Conservation (phyloP, 495 filamentous ascomycete genomes). For the Penicillium parvum region DNA sequence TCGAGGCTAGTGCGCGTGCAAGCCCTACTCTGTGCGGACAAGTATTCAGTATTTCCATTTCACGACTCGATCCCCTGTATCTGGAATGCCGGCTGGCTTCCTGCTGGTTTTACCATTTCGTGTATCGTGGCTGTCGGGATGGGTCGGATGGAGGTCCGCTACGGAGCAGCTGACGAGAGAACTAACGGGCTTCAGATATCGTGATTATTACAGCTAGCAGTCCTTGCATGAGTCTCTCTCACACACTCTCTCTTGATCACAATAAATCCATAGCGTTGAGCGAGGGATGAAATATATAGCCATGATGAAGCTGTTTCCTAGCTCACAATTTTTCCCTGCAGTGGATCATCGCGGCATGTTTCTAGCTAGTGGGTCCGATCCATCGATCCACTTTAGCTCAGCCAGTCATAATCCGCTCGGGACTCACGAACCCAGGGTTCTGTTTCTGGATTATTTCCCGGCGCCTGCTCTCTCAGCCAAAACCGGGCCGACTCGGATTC, state of each 20-base stretch:
- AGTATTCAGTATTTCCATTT: conserved; percentile 15
- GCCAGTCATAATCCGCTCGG: conserved; percentile 20
- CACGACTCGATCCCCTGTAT: conserved; percentile 13
- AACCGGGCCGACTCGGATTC: conserved; percentile 34
- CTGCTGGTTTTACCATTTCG: conserved; percentile 12
- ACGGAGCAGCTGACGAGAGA: too few relatives aligned
- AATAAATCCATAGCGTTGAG: too few relatives aligned
- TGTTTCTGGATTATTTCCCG: conserved; percentile 24
- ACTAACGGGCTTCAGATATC: too few relatives aligned
- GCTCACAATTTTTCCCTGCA: conserved; percentile 19
- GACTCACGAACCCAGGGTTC: conserved; percentile 5
- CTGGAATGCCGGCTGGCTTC: conserved; percentile 24
- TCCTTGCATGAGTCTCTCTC: conserved; percentile 4
- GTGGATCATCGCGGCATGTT: conserved; percentile 26
- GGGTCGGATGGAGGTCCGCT: too few relatives aligned
- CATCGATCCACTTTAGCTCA: conserved; percentile 5
- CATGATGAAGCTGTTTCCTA: too few relatives aligned
- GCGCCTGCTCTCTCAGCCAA: conserved; percentile 22
- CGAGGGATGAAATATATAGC: too few relatives aligned
- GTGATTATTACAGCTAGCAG: too few relatives aligned
- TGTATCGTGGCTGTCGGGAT: conserved; percentile 14
- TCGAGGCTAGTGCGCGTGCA: conserved; percentile 36
- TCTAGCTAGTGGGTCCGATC: conserved; percentile 18
- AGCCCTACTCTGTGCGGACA: conserved; percentile 36
- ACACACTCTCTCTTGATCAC: not conserved